Percentiles rank a stretch among this genome's conserved stretches.
phyloP scores from a whole-genome alignment of 1,284 basidiomycete species.

The Golubevia sp. region DNA sequence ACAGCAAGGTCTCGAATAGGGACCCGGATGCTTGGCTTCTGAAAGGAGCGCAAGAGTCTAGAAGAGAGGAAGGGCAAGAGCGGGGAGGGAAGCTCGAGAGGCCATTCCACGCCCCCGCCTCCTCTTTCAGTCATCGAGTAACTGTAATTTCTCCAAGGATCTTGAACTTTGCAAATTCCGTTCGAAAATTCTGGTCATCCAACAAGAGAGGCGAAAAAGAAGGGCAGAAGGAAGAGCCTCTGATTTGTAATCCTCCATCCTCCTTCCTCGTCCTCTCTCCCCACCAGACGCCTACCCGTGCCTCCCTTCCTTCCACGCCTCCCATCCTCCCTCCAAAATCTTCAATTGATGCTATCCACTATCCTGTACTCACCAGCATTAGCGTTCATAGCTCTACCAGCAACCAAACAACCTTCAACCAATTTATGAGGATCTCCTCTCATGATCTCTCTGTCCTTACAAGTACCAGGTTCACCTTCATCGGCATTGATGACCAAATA shows the following conservation, averaged over 20 bases:
- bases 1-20: not conserved
- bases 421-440: slow-evolving; percentile 98
- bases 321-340: no score
- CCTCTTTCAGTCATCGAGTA: no score
- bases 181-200: no score
- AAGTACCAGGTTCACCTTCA: slow-evolving; percentile 97
- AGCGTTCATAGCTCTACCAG: slow-evolving; percentile 97
- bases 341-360: no score
- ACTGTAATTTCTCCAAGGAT: no score
- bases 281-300: not conserved
- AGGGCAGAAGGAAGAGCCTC: not conserved
- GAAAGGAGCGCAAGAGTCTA: not conserved
- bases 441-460: slow-evolving; percentile 98
- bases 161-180: no score
- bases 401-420: slow-evolving; percentile 94
- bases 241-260: not conserved
- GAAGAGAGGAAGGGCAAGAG: not conserved
- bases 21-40: not conserved
- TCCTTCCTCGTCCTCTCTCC: not conserved
- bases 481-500: slow-evolving; percentile 98
- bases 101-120: no score
- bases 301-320: not conserved
- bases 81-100: not conserved
- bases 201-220: not conserved
- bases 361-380: slow-evolving; percentile 72